phyloP scores from a whole-genome alignment of 1,284 basidiomycete genomes.

The Fistulinella cinereoalba region DNA sequence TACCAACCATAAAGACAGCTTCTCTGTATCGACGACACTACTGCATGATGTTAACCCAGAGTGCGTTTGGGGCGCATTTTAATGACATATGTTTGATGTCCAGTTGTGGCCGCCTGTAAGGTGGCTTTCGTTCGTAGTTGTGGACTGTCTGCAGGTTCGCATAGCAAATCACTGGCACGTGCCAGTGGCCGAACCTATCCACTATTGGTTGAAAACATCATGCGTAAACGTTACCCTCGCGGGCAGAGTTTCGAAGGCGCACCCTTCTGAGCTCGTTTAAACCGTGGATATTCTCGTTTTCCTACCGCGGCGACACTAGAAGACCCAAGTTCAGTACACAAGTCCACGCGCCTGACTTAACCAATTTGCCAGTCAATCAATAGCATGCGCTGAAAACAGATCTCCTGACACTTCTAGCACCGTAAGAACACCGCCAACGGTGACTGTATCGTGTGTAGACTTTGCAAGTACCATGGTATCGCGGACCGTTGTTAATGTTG shows the following conservation, averaged over 20 bases:
- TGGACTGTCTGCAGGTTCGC: constrained; percentile 71
- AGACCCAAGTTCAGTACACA: constrained; percentile 56
- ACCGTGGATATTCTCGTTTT: constrained; percentile 59
- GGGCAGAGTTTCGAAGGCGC: constrained; percentile 27
- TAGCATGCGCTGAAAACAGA: constrained; percentile 58
- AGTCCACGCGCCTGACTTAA: too few relatives aligned
- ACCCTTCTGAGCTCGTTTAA: constrained; percentile 67
- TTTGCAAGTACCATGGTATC: constrained; percentile 81
- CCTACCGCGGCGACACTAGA: constrained; percentile 83
- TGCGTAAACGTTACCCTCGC: too few relatives aligned
- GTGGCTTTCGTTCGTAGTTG: constrained; percentile 81
- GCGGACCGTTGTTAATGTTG: constrained; percentile 71
- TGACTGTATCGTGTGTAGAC: constrained; percentile 76
- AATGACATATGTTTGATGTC: constrained; percentile 52
- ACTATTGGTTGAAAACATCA: constrained; percentile 85
- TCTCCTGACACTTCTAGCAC: constrained; percentile 64
- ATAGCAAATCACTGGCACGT: too few relatives aligned
- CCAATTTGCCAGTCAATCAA: constrained; percentile 61
- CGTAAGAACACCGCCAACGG: constrained; percentile 73
- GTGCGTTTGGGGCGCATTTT: background rate
- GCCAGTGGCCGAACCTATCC: constrained; percentile 78
- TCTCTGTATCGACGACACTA: constrained; percentile 73
- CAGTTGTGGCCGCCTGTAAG: constrained; percentile 58
- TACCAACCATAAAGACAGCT: too few relatives aligned
- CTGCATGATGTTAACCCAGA: constrained; percentile 1